Percentiles rank a stretch among this genome's conserved stretches.
Conservation (phyloP, 768 basidiomycete species). For the Leccinum disarticulatum region DNA sequence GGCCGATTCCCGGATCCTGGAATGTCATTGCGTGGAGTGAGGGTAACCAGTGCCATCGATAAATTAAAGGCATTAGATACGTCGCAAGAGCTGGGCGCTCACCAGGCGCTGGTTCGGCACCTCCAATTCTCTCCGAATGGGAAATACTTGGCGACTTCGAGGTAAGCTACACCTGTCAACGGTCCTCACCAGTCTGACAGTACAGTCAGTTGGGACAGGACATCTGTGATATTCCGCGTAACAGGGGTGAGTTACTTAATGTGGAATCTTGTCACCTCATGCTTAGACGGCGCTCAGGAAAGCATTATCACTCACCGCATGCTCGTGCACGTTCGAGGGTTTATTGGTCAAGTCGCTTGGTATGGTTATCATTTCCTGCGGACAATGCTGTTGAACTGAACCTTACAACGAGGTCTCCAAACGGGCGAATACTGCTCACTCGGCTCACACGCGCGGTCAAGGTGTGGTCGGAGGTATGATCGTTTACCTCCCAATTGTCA, state of each 20-base stretch:
- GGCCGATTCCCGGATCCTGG: conserved; percentile 34
- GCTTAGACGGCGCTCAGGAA: conserved; percentile 33
- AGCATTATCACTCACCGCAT: conserved; percentile 44
- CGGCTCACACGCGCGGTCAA: conserved; percentile 51
- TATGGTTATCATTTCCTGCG: conserved; percentile 16
- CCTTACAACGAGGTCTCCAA: conserved; percentile 43
- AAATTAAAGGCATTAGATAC: conserved; percentile 40
- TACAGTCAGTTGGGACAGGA: conserved; percentile 46
- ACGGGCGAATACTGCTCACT: conserved; percentile 44
- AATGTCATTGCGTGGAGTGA: conserved; percentile 37
- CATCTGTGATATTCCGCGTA: conserved; percentile 49
- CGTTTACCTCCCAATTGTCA: conserved; percentile 1
- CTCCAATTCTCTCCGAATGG: conserved; percentile 58
- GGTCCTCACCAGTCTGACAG: conserved; percentile 7
- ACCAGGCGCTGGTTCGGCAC: conserved; percentile 52
- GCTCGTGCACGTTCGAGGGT: conserved; percentile 51
- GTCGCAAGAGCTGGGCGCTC: conserved; percentile 44
- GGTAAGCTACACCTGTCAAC: conserved; percentile 29
- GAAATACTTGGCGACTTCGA: conserved; percentile 53
- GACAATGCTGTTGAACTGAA: conserved; percentile 6
- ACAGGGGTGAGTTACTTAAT: conserved; percentile 40
- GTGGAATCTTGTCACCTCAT: conserved; percentile 8
- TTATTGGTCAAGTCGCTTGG: conserved; percentile 58
- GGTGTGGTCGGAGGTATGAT: conserved; percentile 49
- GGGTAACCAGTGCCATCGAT: conserved; percentile 42